Conservation (phyloP, 1,139 yeast genomes). For the Lipomyces yarrowii region DNA sequence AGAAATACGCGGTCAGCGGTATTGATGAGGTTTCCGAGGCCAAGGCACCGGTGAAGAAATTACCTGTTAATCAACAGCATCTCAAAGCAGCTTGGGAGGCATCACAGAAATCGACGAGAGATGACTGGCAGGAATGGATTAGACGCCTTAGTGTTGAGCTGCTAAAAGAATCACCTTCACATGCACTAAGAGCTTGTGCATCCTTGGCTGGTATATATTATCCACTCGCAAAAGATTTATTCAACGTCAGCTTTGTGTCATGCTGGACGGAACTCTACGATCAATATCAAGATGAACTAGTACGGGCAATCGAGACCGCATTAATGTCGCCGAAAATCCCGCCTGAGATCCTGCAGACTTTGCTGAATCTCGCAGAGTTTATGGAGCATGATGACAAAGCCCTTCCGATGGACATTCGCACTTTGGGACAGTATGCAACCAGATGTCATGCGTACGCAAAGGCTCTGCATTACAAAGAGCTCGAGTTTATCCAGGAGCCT, state of each 20-base stretch:
- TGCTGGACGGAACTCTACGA: slow-evolving; percentile 94
- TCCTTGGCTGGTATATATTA: slow-evolving; percentile 85
- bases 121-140: slow-evolving; percentile 99
- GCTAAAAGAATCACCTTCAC: slow-evolving; percentile 90
- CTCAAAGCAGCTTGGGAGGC: slow-evolving; percentile 91
- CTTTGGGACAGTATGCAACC: slow-evolving; percentile 90
- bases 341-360: slow-evolving; percentile 90
- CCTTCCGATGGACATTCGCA: slow-evolving; percentile 84
- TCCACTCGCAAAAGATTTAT: slow-evolving; percentile 86
- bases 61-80: slow-evolving; percentile 78
- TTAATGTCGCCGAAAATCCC: slow-evolving; percentile 89
- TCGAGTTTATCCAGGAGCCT: slow-evolving; percentile 92
- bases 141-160: slow-evolving; percentile 82
- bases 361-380: slow-evolving; percentile 87
- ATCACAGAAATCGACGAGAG: slow-evolving; percentile 81
- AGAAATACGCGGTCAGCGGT: slow-evolving; percentile 54
- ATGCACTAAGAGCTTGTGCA: slow-evolving; percentile 91
- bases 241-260: slow-evolving; percentile 93
- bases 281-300: slow-evolving; percentile 89
- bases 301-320: slow-evolving; percentile 83
- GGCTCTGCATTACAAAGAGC: slow-evolving; percentile 92
- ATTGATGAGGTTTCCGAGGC: slow-evolving; percentile 63
- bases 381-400: slow-evolving; percentile 98
- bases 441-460: slow-evolving; percentile 97
- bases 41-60: slow-evolving; percentile 69